phyloP scores from a whole-genome alignment of 1,284 basidiomycete species.

The Cryptococcus sp. region DNA sequence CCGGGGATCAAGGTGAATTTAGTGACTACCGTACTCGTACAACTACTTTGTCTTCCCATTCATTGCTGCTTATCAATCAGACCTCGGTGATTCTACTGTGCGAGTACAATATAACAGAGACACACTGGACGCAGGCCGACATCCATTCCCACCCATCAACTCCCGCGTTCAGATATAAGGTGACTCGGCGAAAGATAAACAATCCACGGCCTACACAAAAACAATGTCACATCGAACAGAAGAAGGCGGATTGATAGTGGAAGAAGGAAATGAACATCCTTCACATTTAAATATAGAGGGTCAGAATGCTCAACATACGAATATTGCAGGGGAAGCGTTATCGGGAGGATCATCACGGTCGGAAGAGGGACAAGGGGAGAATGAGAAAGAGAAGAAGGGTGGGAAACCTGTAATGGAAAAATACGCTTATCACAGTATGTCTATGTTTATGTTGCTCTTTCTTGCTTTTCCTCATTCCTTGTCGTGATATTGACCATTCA shows the following conservation, averaged over 20 bases:
- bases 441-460: neutral
- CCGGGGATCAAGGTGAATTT: no score
- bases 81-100: no score
- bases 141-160: no score
- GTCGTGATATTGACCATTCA: neutral
- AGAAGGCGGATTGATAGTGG: neutral
- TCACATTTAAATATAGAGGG: neutral
- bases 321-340: neutral
- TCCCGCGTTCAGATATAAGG: no score
- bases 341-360: neutral
- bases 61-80: no score
- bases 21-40: no score
- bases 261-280: neutral
- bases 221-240: neutral
- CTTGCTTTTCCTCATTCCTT: neutral
- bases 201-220: no score
- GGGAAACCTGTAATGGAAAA: conserved; percentile 7
- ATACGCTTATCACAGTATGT: conserved; percentile 11
- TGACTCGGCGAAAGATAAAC: no score
- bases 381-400: neutral
- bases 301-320: neutral
- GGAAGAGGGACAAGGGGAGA: neutral
- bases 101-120: no score
- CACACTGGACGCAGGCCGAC: no score
- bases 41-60: no score